Conservation (phyloP, 345 rosid genomes). For the Punica granatum region DNA sequence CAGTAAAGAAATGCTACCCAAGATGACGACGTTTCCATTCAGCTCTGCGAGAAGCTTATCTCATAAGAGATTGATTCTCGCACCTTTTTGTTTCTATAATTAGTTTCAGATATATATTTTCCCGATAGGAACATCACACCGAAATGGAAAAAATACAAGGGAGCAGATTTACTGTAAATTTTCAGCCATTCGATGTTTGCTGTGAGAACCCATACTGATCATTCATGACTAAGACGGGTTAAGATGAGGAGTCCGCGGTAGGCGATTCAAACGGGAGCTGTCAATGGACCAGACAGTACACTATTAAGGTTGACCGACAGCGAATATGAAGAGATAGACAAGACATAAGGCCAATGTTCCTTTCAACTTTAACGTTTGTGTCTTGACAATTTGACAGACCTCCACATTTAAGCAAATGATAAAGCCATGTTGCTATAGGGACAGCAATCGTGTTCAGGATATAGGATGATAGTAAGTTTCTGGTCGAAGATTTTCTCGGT, state of each 20-base stretch:
- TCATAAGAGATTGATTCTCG: no score
- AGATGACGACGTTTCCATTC: neutral
- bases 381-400: slow-evolving; percentile 8
- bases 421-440: neutral
- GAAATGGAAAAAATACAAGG: no score
- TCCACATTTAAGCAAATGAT: neutral
- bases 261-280: neutral
- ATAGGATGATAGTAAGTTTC: neutral
- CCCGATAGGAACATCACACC: neutral
- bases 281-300: neutral
- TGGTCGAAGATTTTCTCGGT: slow-evolving; percentile 3
- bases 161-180: neutral
- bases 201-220: neutral
- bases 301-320: slow-evolving; percentile 4
- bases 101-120: neutral
- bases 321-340: neutral
- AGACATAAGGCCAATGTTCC: neutral
- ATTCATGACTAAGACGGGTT: neutral
- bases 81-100: neutral
- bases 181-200: neutral
- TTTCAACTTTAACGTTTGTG: neutral
- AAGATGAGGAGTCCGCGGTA: neutral
- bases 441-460: neutral
- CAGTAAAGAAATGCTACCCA: neutral
- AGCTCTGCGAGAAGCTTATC: no score